Evolutionary conservation across 192 early-diverging fungal species (phyloP), one percentile per base, ranked within the genome.

Genomic region (Allomyces macrogynus): DNA sequence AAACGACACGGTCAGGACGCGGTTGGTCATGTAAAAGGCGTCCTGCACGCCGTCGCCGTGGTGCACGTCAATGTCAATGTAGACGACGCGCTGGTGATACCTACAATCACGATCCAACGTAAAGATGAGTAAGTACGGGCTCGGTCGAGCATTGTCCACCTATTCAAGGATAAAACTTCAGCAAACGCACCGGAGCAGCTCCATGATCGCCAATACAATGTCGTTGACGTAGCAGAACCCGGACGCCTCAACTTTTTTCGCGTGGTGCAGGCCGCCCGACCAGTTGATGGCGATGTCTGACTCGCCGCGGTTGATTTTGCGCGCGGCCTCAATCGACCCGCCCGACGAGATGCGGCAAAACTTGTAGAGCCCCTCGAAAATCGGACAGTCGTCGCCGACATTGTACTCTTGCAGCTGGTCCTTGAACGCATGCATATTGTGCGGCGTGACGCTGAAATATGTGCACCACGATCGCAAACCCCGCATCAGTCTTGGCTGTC

Each of bases 181-280:
- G 65, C 14, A 16, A 24, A 66, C 65, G 10, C 23, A 79, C 65
- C 77, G 73, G 43, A 86, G 74, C 23, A 92, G 70, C 66, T 89
- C 82, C 68, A 91, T 66, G 22, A 90, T 84, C 10, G 83, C 86
- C 57, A 95, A 67, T 0, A 95, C 91, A 74, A 95, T 93, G 65
- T 96, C 92, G 73, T 93, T 95, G 49, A 93, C 89, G 69, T 88
- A 96, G 74, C 93, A 96, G 69, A 95, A 96, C 1, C 92, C 93
- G 22, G 84, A 85, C n/a, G 92, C 91, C 71, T 86, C 85, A 60
- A 78, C 84, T 67, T 86, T 90, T 70, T 86, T 88, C 32, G 84
- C 89, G 69, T 86, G 87, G 70, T 87, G 89, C 49, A 92, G 74
- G 22, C 92, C 92, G 64, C 90, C 91, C 61, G 90, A 86, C 90